These are phyloP conservation scores for Eimeria tenella DNA, from an alignment of 169 alveolate species.

Conservation along the genomic window DNA sequence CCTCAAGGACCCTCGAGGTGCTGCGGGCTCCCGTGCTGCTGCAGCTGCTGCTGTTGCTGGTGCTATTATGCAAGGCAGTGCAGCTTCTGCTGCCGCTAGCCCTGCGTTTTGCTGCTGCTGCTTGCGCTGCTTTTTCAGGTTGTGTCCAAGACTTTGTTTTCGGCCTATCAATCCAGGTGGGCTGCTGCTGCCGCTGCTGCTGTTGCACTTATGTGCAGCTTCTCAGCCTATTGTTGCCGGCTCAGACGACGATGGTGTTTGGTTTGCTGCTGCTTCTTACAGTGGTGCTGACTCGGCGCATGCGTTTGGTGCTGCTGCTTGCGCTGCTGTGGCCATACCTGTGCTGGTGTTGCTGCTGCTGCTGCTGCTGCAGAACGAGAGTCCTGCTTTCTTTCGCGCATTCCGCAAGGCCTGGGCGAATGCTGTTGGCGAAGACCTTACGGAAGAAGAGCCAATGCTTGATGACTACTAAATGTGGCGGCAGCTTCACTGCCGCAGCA, in stretches of 20 bases:
- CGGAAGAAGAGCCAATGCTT: neutral
- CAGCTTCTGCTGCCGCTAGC: neutral
- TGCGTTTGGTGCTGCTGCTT: no score
- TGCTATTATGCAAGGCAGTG: neutral
- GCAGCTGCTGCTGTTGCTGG: neutral
- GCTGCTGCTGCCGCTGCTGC: neutral
- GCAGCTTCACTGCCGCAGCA: neutral
- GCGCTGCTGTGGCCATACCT: neutral
- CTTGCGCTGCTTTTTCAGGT: neutral
- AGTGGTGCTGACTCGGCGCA: neutral
- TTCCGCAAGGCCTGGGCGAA: neutral
- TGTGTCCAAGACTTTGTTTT: neutral
- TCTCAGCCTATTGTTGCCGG: no score
- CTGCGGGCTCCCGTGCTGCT: neutral
- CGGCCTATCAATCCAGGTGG: neutral
- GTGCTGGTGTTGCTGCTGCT: slow-evolving; percentile 15
- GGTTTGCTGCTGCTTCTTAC: neutral
- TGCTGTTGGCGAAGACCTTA: neutral
- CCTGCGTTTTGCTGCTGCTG: neutral
- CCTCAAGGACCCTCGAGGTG: slow-evolving; percentile 30
- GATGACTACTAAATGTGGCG: neutral
- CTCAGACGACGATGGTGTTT: no score
- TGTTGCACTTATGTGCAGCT: neutral
- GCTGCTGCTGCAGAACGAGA: slow-evolving; percentile 14
- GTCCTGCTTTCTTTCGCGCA: slow-evolving; percentile 6